Evolutionary conservation across 768 basidiomycete genomes (phyloP).

Genomic region (Tremella yokohamensis): DNA sequence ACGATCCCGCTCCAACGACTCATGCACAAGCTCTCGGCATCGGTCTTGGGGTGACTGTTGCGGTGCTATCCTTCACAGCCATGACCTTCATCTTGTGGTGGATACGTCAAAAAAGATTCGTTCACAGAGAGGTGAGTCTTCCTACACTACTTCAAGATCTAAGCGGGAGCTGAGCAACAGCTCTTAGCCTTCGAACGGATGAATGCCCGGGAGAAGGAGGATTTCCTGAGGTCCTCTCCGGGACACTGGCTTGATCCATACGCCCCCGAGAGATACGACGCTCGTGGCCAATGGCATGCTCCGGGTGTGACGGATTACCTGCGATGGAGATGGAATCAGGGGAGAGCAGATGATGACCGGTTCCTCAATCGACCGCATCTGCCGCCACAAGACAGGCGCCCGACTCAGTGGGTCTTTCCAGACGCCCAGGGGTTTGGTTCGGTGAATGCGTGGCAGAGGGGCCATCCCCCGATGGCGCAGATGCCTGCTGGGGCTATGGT

Average conservation of each 20-base stretch:
- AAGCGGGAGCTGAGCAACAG: not conserved
- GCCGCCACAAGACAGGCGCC: not conserved
- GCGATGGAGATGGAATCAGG: not conserved
- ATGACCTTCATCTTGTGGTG: conserved; percentile 33
- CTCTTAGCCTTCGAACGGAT: not conserved
- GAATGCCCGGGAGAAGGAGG: not conserved
- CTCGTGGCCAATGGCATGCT: not conserved
- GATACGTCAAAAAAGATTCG: conserved; percentile 28
- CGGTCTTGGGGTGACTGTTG: conserved; percentile 39
- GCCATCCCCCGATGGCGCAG: not conserved
- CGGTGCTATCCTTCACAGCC: conserved; percentile 27
- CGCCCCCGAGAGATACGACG: not conserved
- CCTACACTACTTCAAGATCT: not conserved
- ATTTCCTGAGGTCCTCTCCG: not conserved
- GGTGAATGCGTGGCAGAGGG: not conserved
- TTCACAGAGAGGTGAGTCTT: conserved; percentile 37
- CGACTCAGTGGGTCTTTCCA: not conserved
- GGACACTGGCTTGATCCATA: conserved; percentile 1
- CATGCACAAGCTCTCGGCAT: conserved; percentile 31
- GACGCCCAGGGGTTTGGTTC: too few species aligned
- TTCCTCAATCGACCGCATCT: not conserved
- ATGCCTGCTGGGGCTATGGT: not conserved
- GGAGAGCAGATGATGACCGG: not conserved
- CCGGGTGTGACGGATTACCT: not conserved
- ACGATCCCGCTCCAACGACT: conserved; percentile 28